Evolutionary conservation across 352 stramenopile genomes (phyloP).

Genomic region (Globisporangium paddicum): DNA sequence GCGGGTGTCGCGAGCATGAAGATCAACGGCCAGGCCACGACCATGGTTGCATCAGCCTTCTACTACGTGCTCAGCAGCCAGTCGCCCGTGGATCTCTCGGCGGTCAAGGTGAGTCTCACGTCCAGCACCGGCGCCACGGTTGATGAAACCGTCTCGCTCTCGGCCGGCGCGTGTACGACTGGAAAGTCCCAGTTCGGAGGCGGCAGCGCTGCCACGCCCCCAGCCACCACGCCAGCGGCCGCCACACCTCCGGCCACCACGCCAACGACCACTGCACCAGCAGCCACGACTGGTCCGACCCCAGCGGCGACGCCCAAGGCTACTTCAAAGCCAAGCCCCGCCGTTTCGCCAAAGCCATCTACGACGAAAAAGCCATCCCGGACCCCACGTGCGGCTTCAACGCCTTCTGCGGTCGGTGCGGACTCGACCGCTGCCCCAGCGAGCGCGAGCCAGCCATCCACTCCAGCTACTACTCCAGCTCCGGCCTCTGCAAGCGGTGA

Average conservation of each 20-base stretch:
- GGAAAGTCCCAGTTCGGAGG: slow-evolving; percentile 34
- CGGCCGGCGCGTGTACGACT: slow-evolving; percentile 33
- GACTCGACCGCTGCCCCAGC: slow-evolving; percentile 2
- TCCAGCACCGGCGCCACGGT: slow-evolving; percentile 53
- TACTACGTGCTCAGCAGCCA: slow-evolving; percentile 47
- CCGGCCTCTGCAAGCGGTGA: background rate
- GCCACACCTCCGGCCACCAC: slow-evolving; percentile 9
- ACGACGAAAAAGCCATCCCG: slow-evolving; percentile 5
- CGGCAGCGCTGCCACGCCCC: slow-evolving; percentile 15
- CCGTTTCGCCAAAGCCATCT: background rate
- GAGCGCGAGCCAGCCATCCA: background rate
- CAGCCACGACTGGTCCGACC: background rate
- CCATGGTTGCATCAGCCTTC: slow-evolving; percentile 62
- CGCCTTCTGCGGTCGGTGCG: background rate
- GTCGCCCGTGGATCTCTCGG: slow-evolving; percentile 26
- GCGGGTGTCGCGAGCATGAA: slow-evolving; percentile 48
- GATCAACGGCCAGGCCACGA: slow-evolving; percentile 51
- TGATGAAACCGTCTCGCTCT: slow-evolving; percentile 47
- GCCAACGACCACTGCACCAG: too few relatives aligned
- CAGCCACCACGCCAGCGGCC: slow-evolving; percentile 14
- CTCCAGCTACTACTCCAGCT: background rate
- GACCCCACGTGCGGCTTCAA: slow-evolving; percentile 2
- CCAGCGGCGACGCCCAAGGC: slow-evolving; percentile 3
- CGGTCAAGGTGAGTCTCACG: slow-evolving; percentile 41
- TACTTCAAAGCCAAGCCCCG: background rate